Evolutionary conservation across 176 grass and related monocot genomes (phyloP).

Genomic region (Tillandsia leiboldiana): DNA sequence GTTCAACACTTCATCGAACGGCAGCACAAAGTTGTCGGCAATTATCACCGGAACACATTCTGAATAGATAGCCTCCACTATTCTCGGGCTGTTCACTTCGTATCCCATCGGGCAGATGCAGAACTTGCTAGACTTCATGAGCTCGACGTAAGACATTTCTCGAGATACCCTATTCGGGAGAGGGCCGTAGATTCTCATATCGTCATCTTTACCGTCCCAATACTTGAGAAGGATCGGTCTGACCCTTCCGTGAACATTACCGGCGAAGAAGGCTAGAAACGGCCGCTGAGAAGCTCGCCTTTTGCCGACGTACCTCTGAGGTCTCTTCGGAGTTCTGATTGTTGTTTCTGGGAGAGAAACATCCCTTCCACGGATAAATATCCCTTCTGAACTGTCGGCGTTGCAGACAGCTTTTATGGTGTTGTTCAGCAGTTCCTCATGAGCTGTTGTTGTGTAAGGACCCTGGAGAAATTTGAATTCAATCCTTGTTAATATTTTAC

Average conservation of each 20-base stretch:
- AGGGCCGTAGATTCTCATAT: slow-evolving; percentile 58
- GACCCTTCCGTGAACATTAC: slow-evolving; percentile 69
- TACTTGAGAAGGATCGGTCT: slow-evolving; percentile 49
- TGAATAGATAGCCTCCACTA: slow-evolving; percentile 76
- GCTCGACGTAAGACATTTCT: slow-evolving; percentile 63
- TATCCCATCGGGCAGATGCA: slow-evolving; percentile 86
- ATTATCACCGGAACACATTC: slow-evolving; percentile 87
- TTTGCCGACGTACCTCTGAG: slow-evolving; percentile 50
- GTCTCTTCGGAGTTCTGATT: slow-evolving; percentile 38
- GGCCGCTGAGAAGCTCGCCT: slow-evolving; percentile 37
- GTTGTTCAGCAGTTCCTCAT: slow-evolving; percentile 52
- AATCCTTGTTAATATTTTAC: background rate
- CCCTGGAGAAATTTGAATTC: slow-evolving; percentile 33
- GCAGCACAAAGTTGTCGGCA: slow-evolving; percentile 81
- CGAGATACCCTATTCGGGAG: slow-evolving; percentile 52
- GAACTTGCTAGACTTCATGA: slow-evolving; percentile 84
- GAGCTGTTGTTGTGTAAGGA: slow-evolving; percentile 49
- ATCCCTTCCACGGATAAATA: slow-evolving; percentile 58
- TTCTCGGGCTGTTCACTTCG: slow-evolving; percentile 86
- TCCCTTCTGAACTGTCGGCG: slow-evolving; percentile 71
- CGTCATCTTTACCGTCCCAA: slow-evolving; percentile 42
- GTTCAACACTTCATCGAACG: slow-evolving; percentile 59
- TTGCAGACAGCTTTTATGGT: slow-evolving; percentile 76
- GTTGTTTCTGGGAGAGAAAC: slow-evolving; percentile 75
- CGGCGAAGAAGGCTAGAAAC: slow-evolving; percentile 77